Base-by-base conservation (phyloP, 805 yeast species). In the Nakazawaea populi region DNA sequence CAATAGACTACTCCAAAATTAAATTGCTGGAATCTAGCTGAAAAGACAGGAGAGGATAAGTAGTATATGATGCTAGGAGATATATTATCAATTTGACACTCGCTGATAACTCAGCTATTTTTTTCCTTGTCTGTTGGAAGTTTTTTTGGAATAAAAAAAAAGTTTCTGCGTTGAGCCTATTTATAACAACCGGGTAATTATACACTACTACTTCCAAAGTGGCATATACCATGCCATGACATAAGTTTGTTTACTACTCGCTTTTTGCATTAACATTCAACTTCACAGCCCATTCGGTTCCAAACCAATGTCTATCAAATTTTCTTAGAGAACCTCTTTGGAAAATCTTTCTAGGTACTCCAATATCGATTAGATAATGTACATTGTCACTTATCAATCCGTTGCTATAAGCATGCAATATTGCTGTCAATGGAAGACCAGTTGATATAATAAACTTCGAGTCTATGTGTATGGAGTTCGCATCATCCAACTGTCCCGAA, bases 371-470 rank as follows among this genome's bases (percentile, higher is more conserved):
- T 54, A 86, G 68, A 53, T 78, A 82, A 57, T 85, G 87, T 7
- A 66, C 60, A 58, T 78, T 69, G 27, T 82, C 83, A 6, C 72
- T 75, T 46, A 76, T 69, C 30, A 70, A 64, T 6, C 82, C 81
- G 56, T 80, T 77, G 44, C 77, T 74, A 65, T 84, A 83, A 2
- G 86, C 81, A 55, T 79, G 80, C 12, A 77, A 60, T 29, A 85
- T 58, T 0, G 90, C 86, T 24, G 79, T 75, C 44, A 87, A 64
- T 2, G 96, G 95, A 55, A 89, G 68, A 2, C 94, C 96, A 58
- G 83, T 68, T 36, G 91, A 83, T 4, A 84, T 76, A 37, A 88
- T 75, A 68, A 83, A 82, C 52, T 75, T 76, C 51, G 86, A 70
- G 10, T 70, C 65, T 8, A 84, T 60, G 40, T 24, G 30, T 9